Percentiles rank a stretch among this genome's conserved stretches.
Evolutionary conservation across 139 green algal species (phyloP).

Genomic region (Protoeuglena noctilucae): DNA sequence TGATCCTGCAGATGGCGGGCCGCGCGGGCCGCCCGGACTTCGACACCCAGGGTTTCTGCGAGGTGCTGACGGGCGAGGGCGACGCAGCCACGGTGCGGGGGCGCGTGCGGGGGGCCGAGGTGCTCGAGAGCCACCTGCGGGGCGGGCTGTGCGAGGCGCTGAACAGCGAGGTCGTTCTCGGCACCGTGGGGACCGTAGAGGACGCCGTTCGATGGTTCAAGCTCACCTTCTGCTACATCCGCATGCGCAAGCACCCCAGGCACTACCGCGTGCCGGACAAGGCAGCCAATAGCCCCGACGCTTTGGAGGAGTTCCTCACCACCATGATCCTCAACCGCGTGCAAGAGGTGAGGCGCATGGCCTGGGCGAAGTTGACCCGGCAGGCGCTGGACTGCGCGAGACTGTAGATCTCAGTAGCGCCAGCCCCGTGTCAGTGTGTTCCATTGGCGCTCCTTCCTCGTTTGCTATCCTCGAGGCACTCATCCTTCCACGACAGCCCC

Average conservation of each 20-base stretch:
- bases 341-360: slow-evolving; percentile 29
- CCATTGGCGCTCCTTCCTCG: neutral
- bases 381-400: neutral
- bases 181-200: slow-evolving; percentile 43
- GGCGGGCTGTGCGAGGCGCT: slow-evolving; percentile 51
- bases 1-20: slow-evolving; percentile 57
- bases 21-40: slow-evolving; percentile 82
- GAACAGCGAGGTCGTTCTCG: slow-evolving; percentile 53
- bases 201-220: slow-evolving; percentile 52
- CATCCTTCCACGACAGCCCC: neutral
- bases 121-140: slow-evolving; percentile 42
- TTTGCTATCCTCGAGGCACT: neutral
- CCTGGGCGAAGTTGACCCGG: slow-evolving; percentile 26
- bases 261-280: no score
- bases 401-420: no score
- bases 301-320: slow-evolving; percentile 27
- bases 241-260: slow-evolving; percentile 16
- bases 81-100: neutral
- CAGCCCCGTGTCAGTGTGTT: no score
- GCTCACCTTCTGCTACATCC: slow-evolving; percentile 63
- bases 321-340: slow-evolving; percentile 34
- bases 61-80: slow-evolving; percentile 71
- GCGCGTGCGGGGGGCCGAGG: slow-evolving; percentile 16
- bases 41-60: slow-evolving; percentile 67
- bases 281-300: neutral